Evolutionary conservation across 305 asterid genomes (phyloP).

Genomic region (Solanum chacoense): DNA sequence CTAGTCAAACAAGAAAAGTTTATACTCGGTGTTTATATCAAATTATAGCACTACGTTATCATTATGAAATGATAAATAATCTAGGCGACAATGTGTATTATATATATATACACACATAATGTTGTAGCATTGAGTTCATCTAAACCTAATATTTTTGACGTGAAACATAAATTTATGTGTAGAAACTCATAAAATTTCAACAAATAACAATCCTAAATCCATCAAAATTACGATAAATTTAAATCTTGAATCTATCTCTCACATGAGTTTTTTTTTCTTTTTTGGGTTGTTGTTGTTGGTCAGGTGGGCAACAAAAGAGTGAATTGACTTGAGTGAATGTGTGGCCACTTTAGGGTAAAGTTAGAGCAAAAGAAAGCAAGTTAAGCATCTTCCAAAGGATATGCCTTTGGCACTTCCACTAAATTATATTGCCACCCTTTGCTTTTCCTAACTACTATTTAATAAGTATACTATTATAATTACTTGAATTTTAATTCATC

Average conservation of each 20-base stretch:
- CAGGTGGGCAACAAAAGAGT: constrained; percentile 15
- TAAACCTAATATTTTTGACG: background rate
- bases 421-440: background rate
- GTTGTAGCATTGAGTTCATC: background rate
- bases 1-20: background rate
- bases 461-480: background rate
- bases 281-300: background rate
- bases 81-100: background rate
- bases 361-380: constrained; percentile 11
- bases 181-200: background rate
- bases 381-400: constrained; percentile 46
- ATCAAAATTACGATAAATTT: background rate
- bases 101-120: background rate
- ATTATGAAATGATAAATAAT: background rate
- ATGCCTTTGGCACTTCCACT: constrained; percentile 46
- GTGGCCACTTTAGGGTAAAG: constrained; percentile 30
- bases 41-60: background rate
- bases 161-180: background rate
- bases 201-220: fast-evolving
- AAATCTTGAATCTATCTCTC: background rate
- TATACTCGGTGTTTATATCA: background rate
- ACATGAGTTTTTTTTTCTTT: background rate
- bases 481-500: background rate
- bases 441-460: background rate
- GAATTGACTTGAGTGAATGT: constrained; percentile 26